Percentiles rank a stretch among this genome's conserved stretches.
phyloP scores from a whole-genome alignment of 371 early-diverging fungal genomes.

The Mortierella sp. region DNA sequence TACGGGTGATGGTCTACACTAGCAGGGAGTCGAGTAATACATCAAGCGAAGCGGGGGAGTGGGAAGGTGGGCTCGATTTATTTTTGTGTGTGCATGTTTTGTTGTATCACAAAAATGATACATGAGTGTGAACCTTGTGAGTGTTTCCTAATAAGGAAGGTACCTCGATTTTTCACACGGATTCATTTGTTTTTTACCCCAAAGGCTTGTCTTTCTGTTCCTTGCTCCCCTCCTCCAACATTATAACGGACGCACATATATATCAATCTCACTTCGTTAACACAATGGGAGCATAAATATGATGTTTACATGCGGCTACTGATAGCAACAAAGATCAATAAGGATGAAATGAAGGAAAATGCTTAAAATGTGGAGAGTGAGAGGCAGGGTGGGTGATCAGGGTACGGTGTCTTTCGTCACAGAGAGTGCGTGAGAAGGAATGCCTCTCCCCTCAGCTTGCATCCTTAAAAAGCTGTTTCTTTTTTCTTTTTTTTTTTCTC shows the following conservation, averaged over 20 bases:
- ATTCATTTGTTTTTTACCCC: background rate
- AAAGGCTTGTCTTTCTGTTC: background rate
- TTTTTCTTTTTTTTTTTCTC: background rate
- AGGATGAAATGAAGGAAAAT: background rate
- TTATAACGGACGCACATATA: background rate
- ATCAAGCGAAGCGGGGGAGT: background rate
- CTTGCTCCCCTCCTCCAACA: background rate
- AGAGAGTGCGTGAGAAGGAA: conserved; percentile 1
- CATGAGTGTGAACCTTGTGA: background rate
- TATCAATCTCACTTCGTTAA: background rate
- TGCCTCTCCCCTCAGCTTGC: background rate
- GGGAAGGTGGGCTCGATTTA: background rate
- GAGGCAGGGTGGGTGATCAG: background rate
- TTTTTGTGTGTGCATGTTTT: background rate
- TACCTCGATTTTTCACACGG: conserved; percentile 27
- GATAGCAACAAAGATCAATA: background rate
- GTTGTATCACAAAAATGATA: background rate
- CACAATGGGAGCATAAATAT: background rate
- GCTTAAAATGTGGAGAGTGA: background rate
- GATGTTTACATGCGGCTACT: too few relatives aligned
- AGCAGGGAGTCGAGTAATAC: too few relatives aligned
- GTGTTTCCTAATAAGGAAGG: conserved; percentile 18
- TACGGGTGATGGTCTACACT: too few relatives aligned
- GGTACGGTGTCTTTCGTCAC: background rate
- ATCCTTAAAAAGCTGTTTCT: background rate